phyloP scores from a whole-genome alignment of 169 alveolate genomes.

The Eimeria nieschulzi region DNA sequence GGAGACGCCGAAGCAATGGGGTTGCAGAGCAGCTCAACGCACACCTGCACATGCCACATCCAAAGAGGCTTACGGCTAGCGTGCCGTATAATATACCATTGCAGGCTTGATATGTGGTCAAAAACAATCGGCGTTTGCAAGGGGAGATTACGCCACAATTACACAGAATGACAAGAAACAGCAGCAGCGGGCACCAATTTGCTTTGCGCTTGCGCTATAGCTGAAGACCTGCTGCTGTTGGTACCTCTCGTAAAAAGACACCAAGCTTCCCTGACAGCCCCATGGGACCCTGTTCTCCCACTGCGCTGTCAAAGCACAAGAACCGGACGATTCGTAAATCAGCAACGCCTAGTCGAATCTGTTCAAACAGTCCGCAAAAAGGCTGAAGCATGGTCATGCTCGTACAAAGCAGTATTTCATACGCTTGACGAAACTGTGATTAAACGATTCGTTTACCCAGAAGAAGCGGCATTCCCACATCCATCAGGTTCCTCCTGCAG shows the following conservation, averaged over 20 bases:
- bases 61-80: not conserved
- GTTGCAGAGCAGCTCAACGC: conserved; percentile 59
- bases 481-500: not conserved
- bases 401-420: too few relatives aligned
- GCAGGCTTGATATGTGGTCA: too few relatives aligned
- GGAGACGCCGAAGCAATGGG: conserved; percentile 54
- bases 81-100: too few relatives aligned
- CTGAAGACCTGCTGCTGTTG: too few relatives aligned
- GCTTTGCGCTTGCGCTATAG: too few relatives aligned
- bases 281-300: conserved; percentile 60
- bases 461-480: not conserved
- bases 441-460: too few relatives aligned
- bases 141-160: too few relatives aligned
- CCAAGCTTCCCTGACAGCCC: conserved; percentile 74
- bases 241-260: conserved; percentile 62
- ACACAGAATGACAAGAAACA: too few relatives aligned
- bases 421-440: too few relatives aligned
- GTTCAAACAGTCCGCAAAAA: not conserved
- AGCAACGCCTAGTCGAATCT: conserved; percentile 63
- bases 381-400: too few relatives aligned
- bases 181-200: too few relatives aligned
- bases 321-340: conserved; percentile 71
- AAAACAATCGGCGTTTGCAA: too few relatives aligned
- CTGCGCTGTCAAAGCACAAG: conserved; percentile 56
- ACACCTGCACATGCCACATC: conserved; percentile 25